Evolutionary conservation across 1,139 yeast species (phyloP), one percentile per base, ranked within the genome.

Genomic region (Saccharomyces hybrid): DNA sequence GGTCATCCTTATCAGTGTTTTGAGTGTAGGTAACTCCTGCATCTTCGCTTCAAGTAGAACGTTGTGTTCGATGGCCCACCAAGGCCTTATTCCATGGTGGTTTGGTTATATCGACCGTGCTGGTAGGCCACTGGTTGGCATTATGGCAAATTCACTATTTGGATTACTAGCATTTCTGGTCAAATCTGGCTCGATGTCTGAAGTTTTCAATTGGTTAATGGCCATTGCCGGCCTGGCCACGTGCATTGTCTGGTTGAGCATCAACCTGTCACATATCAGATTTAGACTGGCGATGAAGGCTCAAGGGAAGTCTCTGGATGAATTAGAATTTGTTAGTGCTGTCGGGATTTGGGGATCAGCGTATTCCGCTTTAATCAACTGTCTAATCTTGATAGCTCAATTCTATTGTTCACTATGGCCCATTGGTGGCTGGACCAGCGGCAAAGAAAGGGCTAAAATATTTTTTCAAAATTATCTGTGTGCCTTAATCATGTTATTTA

Each of bases 221-320:
- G 88, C 96, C 14, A 73, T 90, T 50, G 86, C 96, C 27, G 96
- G 96, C 62, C 80, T 90, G 60, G 82, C 89, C 34, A 93, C 88
- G 67, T 76, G 86, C 64, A 84, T 86, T 57, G 95, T 93, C 54
- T 78, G 91, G 68, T 88, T 93, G 47, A 90, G 96, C 51, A 86
- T 89, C 63, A 83, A 86, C 65, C 66, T 85, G 54, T 83, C 89
- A 62, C 95, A 84, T 60, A 75, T 90, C 56, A 79, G 96, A 69
- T 88, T 87, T 73, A 82, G 97, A 74, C 69, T 78, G 55, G 97
- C 95, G 1, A 76, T 89, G 73, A 70, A 70, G 44, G 80, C 68
- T 13, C 87, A 86, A 71, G 88, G 88, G 54, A 80, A 86, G 70
- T 73, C 78, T 16, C 73, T 81, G 14, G 78, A 77, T 52, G 96